Base-by-base conservation (phyloP, 176 grass and related monocot species). In the Carex myosuroides region DNA sequence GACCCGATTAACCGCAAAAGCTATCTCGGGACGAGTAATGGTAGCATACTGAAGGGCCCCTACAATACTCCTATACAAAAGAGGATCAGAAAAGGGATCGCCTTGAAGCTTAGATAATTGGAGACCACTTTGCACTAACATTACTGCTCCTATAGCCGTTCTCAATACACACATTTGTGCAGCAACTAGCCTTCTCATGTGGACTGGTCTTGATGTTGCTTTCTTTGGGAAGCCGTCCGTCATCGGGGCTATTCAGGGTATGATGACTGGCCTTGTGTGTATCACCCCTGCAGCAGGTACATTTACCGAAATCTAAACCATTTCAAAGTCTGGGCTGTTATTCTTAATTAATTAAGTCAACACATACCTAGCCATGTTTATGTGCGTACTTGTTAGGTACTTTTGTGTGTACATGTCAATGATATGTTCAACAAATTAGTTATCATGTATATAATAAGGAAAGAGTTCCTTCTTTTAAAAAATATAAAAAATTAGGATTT, bases 241-340 rank as follows among this genome's bases (percentile, higher is more conserved):
- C 7, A 92, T 94, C 56, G 90, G 92, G 48, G 86, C 90, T 37
- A 89, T 92, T 67, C 92, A 94, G 81, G 90, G 92, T 48, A 94
- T 94, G 92, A 92, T 94, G 90, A 94, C 92, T 8, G 90, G 92
- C 8, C 92, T 94, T 2, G 92, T 94, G 9, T 92, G 92, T 76
- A 81, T 94, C 77, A 94, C 92, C 1, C 86, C 92, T 14, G 90
- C 78, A n/a, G 90, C 92, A 86, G 90, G 92, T 94, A 87, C 24
- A 17, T 75, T 75, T 33, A 55, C 52, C 4, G 26, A 78, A 33
- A 8, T 57, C 50, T 57, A 50, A 32, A 78, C 5, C 1, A 54
- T 52, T 16, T 53, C 71, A 75, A 57, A 57, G 14, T 56, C 18
- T 77, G 50, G 9, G 10, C 13, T 73, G 3, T n/a, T 73, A 41